Conservation (phyloP, 2,329 filamentous ascomycete species). For the Monosporascus cannonballus region DNA sequence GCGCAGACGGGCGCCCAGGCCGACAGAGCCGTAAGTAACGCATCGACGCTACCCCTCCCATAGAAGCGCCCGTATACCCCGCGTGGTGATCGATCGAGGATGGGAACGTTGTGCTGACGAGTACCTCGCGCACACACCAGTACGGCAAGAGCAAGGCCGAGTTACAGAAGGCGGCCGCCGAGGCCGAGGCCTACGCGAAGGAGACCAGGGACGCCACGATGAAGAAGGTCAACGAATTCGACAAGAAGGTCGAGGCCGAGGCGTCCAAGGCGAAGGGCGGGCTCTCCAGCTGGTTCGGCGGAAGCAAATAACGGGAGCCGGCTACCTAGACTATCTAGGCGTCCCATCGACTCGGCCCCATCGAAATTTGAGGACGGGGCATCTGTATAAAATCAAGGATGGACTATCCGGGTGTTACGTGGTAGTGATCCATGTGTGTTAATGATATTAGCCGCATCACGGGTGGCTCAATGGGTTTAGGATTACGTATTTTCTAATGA, state of each 20-base stretch:
- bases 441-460: too few species aligned
- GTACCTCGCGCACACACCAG: constrained; percentile 28
- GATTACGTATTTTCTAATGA: too few species aligned
- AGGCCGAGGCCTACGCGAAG: constrained; percentile 53
- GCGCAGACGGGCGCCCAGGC: constrained; percentile 58
- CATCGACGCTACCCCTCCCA: background rate
- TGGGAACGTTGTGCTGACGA: background rate
- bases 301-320: constrained; percentile 37
- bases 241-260: constrained; percentile 73
- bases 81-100: too few species aligned
- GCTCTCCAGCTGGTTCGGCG: constrained; percentile 80
- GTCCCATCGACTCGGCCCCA: background rate
- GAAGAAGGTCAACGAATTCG: constrained; percentile 75
- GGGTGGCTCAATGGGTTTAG: too few species aligned
- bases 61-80: too few species aligned
- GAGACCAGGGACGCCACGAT: constrained; percentile 58
- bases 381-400: too few species aligned
- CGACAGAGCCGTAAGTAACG: constrained; percentile 58
- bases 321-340: background rate
- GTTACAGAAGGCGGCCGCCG: constrained; percentile 54
- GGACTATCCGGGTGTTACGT: too few species aligned
- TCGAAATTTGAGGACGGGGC: too few species aligned
- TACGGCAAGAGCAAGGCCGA: constrained; percentile 58
- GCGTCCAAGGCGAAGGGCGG: constrained; percentile 78
- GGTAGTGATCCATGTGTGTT: too few species aligned